These are phyloP conservation scores for Plectosphaerella sp. DNA, from an alignment of 2,329 filamentous ascomycete genomes.

Conservation along the genomic window DNA sequence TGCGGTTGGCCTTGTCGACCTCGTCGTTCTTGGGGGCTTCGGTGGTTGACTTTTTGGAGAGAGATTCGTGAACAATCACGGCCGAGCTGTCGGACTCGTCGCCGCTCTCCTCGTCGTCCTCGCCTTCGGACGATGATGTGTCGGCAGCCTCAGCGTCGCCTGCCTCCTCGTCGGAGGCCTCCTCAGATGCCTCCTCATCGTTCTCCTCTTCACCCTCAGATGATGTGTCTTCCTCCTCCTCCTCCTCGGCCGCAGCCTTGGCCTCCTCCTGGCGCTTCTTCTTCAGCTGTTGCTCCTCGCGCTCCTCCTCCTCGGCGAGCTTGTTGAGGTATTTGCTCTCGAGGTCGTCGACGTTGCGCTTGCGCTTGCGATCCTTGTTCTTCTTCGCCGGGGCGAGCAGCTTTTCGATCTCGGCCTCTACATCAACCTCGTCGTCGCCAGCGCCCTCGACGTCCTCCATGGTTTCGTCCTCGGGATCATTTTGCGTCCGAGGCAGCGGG, in stretches of 20 bases:
- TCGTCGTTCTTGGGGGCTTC: constrained; percentile 45
- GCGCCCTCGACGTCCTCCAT: constrained; percentile 17
- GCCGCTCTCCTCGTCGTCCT: constrained; percentile 34
- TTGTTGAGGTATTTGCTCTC: constrained; percentile 67
- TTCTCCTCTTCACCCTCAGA: constrained; percentile 31
- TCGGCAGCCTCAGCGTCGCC: constrained; percentile 19
- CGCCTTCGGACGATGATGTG: constrained; percentile 13
- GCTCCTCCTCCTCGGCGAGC: constrained; percentile 54
- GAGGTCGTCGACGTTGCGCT: constrained; percentile 65
- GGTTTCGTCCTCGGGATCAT: constrained; percentile 23
- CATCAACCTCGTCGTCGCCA: constrained; percentile 7
- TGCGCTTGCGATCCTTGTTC: constrained; percentile 56
- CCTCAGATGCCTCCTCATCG: constrained; percentile 45
- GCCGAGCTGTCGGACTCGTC: constrained; percentile 34
- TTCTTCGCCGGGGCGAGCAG: constrained; percentile 31
- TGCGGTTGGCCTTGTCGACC: constrained; percentile 80
- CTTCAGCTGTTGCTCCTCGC: constrained; percentile 49
- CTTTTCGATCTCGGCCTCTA: constrained; percentile 32
- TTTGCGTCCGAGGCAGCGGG: constrained; percentile 25
- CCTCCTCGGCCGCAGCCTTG: constrained; percentile 26
- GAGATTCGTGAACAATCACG: constrained; percentile 53
- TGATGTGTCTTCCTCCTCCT: constrained; percentile 25
- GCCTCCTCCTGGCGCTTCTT: constrained; percentile 38
- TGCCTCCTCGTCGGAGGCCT: constrained; percentile 15
- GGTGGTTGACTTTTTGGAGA: constrained; percentile 46